A percentile compares a stretch with the other conserved stretches of the same genome.
Conservation (phyloP, 2,329 filamentous ascomycete species). For the Fusarium miscanthi region DNA sequence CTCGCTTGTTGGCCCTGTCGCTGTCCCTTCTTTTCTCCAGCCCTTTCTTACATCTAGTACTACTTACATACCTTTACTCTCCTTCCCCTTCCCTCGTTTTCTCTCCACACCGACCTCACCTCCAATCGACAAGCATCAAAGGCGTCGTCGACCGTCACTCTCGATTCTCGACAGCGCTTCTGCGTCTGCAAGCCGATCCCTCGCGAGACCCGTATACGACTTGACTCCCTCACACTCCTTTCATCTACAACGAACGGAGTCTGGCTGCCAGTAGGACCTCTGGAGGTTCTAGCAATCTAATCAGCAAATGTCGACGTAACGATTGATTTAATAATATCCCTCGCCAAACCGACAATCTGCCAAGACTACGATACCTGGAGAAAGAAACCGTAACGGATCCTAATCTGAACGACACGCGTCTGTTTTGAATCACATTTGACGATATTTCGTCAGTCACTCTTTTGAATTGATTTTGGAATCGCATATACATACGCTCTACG, state of each 20-base stretch:
- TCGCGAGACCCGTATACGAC: slow-evolving; percentile 39
- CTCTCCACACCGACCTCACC: slow-evolving; percentile 46
- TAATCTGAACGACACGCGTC: slow-evolving; percentile 45
- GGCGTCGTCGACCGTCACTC: slow-evolving; percentile 49
- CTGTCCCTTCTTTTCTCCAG: slow-evolving; percentile 47
- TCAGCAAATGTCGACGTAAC: slow-evolving; percentile 49
- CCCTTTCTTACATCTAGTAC: slow-evolving; percentile 42
- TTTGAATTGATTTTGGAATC: slow-evolving; percentile 51
- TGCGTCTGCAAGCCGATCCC: slow-evolving; percentile 40
- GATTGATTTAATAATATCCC: slow-evolving; percentile 46
- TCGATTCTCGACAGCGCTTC: slow-evolving; percentile 49
- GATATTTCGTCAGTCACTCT: slow-evolving; percentile 61
- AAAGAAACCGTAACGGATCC: slow-evolving; percentile 39
- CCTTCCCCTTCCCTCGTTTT: slow-evolving; percentile 39
- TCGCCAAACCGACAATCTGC: slow-evolving; percentile 29
- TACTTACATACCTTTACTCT: slow-evolving; percentile 40
- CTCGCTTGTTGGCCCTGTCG: slow-evolving; percentile 42
- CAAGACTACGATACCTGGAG: slow-evolving; percentile 25
- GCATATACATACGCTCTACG: slow-evolving; percentile 47
- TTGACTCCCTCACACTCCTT: slow-evolving; percentile 20
- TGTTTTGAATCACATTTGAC: slow-evolving; percentile 51
- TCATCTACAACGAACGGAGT: slow-evolving; percentile 39
- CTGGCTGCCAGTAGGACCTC: slow-evolving; percentile 45
- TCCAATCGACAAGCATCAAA: slow-evolving; percentile 47
- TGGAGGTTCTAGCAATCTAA: slow-evolving; percentile 46